Base-by-base conservation (phyloP, 169 alveolate genomes). In the Plasmodium coatneyi region DNA sequence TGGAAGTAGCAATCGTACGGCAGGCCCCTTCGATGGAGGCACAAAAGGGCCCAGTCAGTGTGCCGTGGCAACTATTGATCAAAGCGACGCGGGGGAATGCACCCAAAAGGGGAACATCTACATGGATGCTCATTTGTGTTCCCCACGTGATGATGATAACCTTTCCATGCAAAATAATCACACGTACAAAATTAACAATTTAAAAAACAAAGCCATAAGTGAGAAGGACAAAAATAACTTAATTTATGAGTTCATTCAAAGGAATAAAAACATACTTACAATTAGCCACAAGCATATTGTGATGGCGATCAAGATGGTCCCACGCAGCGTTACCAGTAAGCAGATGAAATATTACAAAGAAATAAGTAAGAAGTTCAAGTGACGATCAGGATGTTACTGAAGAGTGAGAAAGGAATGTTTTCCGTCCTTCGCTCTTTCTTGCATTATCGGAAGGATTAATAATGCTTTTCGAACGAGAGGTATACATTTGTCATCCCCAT, bases 291-390 rank as follows among this genome's bases (percentile, higher is more conserved):
- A 49, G 22, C 92, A 83, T 32, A 92, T 84, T 3, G 4, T 80
- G 60, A 7, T n/a, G 74, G 95, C 92, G 39, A 74, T 92, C 22
- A 80, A 92, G 30, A 83, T 76, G 32, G 83, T 92, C 9, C 92
- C 92, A 22, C 71, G 95, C 16, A 84, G 92, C 82, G 95, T 83
- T 80, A 34, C 83, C 6, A 83, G 71, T 41, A 71, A 56, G 41
- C 92, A 92, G 54, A 80, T 83, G 74, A 79, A 56, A 19, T 83
- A 92, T 52, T 92, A 84, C 52, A 92, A 92, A 66, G 89, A 83
- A 49, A 84, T 83, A 80, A 80, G 95, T 70, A 84, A 83, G 82
- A 92, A 79, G 80, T 92, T 92, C 30, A 92, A 92, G 76, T 92
- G n/a, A 28, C 36, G 14, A 76, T 6, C 22, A 16, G 19, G 41